These are phyloP conservation scores for Petunia hybrid DNA, from an alignment of 305 asterid species.

Conservation along the genomic window DNA sequence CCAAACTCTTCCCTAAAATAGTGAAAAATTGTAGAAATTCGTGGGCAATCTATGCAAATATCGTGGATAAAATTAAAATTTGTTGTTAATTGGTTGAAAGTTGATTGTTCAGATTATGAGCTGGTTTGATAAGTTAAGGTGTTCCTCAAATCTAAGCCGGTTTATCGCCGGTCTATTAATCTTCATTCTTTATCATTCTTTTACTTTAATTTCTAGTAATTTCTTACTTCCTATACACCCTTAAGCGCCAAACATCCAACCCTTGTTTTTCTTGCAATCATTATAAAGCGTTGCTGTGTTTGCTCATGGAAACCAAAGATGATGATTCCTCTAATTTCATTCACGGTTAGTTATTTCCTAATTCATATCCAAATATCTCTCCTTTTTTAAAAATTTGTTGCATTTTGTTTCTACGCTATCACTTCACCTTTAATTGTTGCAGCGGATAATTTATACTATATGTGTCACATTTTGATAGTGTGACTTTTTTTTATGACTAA, in stretches of 20 bases:
- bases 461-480: no score
- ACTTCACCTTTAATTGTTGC: no score
- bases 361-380: neutral
- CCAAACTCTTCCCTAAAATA: neutral
- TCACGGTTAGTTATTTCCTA: constrained; percentile 54
- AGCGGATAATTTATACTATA: no score
- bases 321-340: constrained; percentile 47
- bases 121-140: constrained; percentile 75
- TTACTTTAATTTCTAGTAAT: constrained; percentile 46
- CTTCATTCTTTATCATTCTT: constrained; percentile 40
- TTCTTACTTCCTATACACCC: constrained; percentile 87
- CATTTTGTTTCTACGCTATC: no score
- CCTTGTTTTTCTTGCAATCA: neutral
- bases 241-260: constrained; percentile 26
- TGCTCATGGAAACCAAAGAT: constrained; percentile 59
- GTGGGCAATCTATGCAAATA: constrained; percentile 63
- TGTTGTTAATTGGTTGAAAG: constrained; percentile 37
- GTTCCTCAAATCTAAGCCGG: constrained; percentile 85
- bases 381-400: neutral
- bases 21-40: neutral
- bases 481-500: no score
- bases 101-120: constrained; percentile 62
- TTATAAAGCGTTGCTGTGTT: constrained; percentile 12
- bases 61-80: constrained; percentile 43
- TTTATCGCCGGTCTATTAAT: constrained; percentile 79